Base-by-base conservation (phyloP, 2,329 filamentous ascomycete genomes). In the Beauveria scarabaeidicola region DNA sequence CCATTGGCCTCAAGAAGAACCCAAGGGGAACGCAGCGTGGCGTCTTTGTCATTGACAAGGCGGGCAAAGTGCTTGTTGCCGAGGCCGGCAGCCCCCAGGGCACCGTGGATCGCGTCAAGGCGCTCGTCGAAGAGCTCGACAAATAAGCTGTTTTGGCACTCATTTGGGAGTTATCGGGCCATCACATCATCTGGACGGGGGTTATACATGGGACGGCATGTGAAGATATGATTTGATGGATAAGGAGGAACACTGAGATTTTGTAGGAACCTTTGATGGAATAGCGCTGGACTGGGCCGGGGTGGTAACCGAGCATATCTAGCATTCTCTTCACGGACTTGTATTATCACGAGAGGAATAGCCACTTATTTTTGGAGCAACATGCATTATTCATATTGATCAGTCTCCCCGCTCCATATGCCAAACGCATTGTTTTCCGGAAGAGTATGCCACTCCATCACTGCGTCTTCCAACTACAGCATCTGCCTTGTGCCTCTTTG, bases 1-100 rank as follows among this genome's bases (percentile, higher is more conserved):
- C 91, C 59, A 89, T 97, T 70, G 93, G 92, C n/a, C 76, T 97
- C 65, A 92, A 91, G 77, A 97, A 97, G 78, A 73, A 79, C 8
- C 88, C 89, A 50, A 89, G 85, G 73, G 88, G 90, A 62, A 96
- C 91, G 17, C 84, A 82, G 53, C 86, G 94, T 63, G 94, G 93
- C 64, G 91, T 97, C 43, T 95, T 97, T 67, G 89, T 90, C 54
- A 80, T 97, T 58, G 82, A 89, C 73, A 95, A 94, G 78, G 71
- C 80, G 25, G 92, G 91, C 61, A 91, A 92, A 73, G 84, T 96
- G 23, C 79, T 95, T 41, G 82, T 89, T 21, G 81, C 85, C 40
- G 82, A 93, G 75, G 73, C 86, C 1, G 93, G 91, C 61, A 84
- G 88, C 38, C 92, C 93, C 9, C 85, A 84, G 61, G 86, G 81